Evolutionary conservation across 2,329 filamentous ascomycete species (phyloP), one percentile per base, ranked within the genome.

Genomic region (Aspergillus tanneri): DNA sequence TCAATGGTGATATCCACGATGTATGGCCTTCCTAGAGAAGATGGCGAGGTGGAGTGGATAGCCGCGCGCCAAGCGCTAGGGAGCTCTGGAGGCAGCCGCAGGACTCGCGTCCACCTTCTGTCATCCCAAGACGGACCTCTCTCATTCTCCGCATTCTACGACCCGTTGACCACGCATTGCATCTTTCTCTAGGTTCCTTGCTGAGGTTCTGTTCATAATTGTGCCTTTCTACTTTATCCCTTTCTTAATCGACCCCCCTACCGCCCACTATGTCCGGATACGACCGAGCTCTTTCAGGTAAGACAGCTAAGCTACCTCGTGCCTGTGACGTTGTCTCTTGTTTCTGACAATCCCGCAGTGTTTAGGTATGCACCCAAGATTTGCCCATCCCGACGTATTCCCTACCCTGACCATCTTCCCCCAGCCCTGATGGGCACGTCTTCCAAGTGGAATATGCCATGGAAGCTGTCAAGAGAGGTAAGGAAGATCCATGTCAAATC

Each of bases 361-460:
- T 96, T 96, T 75, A 90, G 86, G 86, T 89, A 76, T 50, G 57
- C 24, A 4, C n/a, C 8, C n/a, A n/a, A n/a, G 8, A n/a, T 7
- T 11, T 11, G 7, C n/a, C n/a, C 16, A 14, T 10, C 8, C 14
- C 12, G 46, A 49, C 62, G 8, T 40, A 56, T 52, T 46, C 54
- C n/a, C 34, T 42, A 35, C 32, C 49, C 56, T 62, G 25, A 77
- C 84, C 72, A 86, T 69, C 30, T n/a, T 39, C 39, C 11, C 49
- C 40, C 68, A 97, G 92, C 83, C 93, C 93, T 67, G 93, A 99
- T 77, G 93, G 93, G 75, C 93, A 99, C 79, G 93, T 99, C 66
- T 99, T 99, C 78, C 93, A 99, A 76, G 93, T 99, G 67, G 93
- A 99, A 81, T 99, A 99, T 82, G 93, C 93, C 47, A 87, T 95